These are phyloP conservation scores for Colletotrichum liriopes DNA, from an alignment of 2,329 filamentous ascomycete genomes.

Conservation along the genomic window DNA sequence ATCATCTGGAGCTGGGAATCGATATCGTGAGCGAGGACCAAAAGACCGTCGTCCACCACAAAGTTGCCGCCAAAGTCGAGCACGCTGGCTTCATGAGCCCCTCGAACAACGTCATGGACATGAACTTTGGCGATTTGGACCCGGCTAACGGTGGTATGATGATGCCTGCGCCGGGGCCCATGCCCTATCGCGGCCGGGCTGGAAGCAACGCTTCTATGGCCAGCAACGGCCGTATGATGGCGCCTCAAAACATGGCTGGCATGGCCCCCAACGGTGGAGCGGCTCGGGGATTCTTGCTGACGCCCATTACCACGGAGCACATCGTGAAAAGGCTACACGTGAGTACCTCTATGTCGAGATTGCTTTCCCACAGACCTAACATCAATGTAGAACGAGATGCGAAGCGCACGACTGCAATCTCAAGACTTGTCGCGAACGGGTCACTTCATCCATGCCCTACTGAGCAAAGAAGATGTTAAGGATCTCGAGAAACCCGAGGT, in stretches of 20 bases:
- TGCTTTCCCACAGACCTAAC: constrained; percentile 45
- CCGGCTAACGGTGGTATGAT: constrained; percentile 83
- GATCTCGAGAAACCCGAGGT: constrained; percentile 68
- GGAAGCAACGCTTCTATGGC: constrained; percentile 77
- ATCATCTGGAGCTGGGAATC: constrained; percentile 95
- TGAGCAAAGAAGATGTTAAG: constrained; percentile 79
- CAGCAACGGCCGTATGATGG: constrained; percentile 74
- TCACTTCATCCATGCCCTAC: constrained; percentile 83
- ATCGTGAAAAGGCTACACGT: constrained; percentile 91
- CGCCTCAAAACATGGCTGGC: constrained; percentile 64
- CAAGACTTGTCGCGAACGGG: constrained; percentile 88
- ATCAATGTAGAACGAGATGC: constrained; percentile 82
- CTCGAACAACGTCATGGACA: constrained; percentile 83
- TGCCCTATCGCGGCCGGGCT: constrained; percentile 79
- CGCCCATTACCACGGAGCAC: constrained; percentile 92
- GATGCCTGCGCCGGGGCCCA: constrained; percentile 76
- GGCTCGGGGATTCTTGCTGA: constrained; percentile 76
- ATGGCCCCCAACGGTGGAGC: constrained; percentile 74
- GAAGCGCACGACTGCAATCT: constrained; percentile 88
- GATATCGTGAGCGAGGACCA: constrained; percentile 99
- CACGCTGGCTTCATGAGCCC: constrained; percentile 88
- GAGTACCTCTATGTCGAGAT: constrained; percentile 55
- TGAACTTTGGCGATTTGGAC: constrained; percentile 94
- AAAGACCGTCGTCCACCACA: constrained; percentile 98
- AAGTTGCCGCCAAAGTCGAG: constrained; percentile 96